phyloP scores from a whole-genome alignment of 1,284 basidiomycete species.

The Apiotrichum domesticum region DNA sequence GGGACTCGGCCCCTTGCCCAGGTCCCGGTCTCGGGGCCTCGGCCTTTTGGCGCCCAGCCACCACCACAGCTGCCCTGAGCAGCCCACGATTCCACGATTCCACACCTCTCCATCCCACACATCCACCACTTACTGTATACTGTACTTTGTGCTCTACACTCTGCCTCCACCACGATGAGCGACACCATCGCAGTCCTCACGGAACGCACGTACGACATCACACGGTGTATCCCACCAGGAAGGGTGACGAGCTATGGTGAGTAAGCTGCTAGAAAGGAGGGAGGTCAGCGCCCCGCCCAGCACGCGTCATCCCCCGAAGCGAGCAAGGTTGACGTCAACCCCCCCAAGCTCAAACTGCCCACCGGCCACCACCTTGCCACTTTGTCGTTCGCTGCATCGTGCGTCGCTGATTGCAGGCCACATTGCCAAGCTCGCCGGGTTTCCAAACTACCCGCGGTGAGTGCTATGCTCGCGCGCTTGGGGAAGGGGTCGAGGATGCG shows the following conservation, averaged over 20 bases:
- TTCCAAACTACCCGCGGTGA: conserved; percentile 63
- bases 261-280: neutral
- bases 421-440: conserved; percentile 73
- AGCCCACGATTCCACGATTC: too few relatives aligned
- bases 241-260: conserved; percentile 43
- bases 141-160: too few relatives aligned
- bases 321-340: too few relatives aligned
- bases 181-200: conserved; percentile 38
- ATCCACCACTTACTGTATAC: neutral
- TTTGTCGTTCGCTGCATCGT: too few relatives aligned
- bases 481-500: neutral
- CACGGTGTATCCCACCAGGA: conserved; percentile 33
- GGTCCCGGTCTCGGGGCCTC: too few relatives aligned
- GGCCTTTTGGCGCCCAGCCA: too few relatives aligned
- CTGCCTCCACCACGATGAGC: conserved; percentile 14
- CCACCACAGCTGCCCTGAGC: too few relatives aligned
- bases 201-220: conserved; percentile 40
- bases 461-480: neutral
- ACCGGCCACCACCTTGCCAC: too few relatives aligned
- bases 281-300: too few relatives aligned
- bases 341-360: too few relatives aligned
- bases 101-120: neutral
- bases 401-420: conserved; percentile 53
- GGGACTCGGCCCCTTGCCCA: too few relatives aligned
- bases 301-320: too few relatives aligned